Conservation (phyloP, 2,329 filamentous ascomycete genomes). For the Hymenoscyphus repandus region DNA sequence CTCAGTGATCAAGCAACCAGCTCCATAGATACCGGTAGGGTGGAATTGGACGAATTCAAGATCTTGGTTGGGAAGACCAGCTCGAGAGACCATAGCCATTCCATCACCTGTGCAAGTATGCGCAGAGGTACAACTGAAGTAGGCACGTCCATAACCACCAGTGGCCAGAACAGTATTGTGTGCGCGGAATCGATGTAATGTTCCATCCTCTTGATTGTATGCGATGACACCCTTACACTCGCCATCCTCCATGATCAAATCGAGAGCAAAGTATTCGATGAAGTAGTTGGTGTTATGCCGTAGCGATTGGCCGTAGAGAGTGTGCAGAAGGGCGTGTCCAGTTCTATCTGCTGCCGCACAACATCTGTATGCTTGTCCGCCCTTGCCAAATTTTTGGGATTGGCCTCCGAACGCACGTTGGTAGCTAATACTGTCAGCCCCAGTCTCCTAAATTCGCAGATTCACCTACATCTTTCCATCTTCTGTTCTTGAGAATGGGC, state of each 20-base stretch:
- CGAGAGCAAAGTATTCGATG: conserved; percentile 97
- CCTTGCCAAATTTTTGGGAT: conserved; percentile 91
- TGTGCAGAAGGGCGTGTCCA: conserved; percentile 95
- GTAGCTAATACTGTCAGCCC: conserved; percentile 53
- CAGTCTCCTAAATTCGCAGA: not conserved
- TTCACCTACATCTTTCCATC: conserved; percentile 79
- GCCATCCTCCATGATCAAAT: conserved; percentile 95
- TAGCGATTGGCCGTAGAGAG: conserved; percentile 94
- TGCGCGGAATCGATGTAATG: conserved; percentile 91
- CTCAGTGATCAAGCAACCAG: conserved; percentile 96
- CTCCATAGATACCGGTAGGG: conserved; percentile 97
- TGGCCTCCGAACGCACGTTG: conserved; percentile 98
- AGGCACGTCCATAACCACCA: conserved; percentile 94
- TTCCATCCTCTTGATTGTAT: conserved; percentile 98
- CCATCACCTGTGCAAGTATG: conserved; percentile 99
- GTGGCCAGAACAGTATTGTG: conserved; percentile 97
- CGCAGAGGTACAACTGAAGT: conserved; percentile 97
- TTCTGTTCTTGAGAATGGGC: conserved; percentile 93
- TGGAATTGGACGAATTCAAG: conserved; percentile 99
- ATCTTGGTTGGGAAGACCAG: conserved; percentile 97
- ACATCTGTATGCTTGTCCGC: conserved; percentile 95
- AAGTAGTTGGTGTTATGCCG: conserved; percentile 99
- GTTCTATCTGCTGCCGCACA: conserved; percentile 79
- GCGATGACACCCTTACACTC: conserved; percentile 95
- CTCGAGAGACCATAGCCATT: conserved; percentile 98